Evolutionary conservation across 1,284 basidiomycete genomes (phyloP), one percentile per base, ranked within the genome.

Genomic region (Trametes polyzona): DNA sequence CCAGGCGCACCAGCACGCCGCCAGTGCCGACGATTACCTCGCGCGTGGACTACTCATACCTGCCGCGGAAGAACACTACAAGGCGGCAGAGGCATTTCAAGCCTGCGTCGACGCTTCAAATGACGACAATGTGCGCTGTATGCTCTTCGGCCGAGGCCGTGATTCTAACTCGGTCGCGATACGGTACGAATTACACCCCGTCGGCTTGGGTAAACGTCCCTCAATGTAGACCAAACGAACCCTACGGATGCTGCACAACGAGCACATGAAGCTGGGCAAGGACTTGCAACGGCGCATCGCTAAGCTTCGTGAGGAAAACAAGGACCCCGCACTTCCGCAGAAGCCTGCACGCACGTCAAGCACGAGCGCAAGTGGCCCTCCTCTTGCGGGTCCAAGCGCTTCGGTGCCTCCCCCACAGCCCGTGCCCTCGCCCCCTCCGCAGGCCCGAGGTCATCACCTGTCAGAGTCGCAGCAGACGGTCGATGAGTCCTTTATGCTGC

Each of bases 401-500:
- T 66, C 50, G 16, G 63, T 50, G 46, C 65, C 61, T 23, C 61
- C 61, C 12, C 65, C 71, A 17, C 61, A 69, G 26, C 59, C 65
- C 23, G 63, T 59, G 32, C 75, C 76, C 14, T 83, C 83, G 3
- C 78, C 83, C 4, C 77, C 80, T 23, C 79, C 76, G 0, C 64
- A 68, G 21, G 59, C 65, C 7, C 63, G 73, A 1, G 69, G 71
- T n/a, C 69, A 57, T 29, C 71, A 78, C 30, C 76, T 89, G 71
- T 76, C 76, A n/a, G 89, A 91, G 51, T 89, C 87, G 0, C 85
- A 89, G 56, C 83, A 84, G 55, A 83, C 85, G 1, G 88, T 90
- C 1, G 91, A 92, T 51, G 90, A 93, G 67, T 91, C 90, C 0
- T 93, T 92, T 65, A 91, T 93, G 90, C 77, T 93, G 2, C 75